These are phyloP conservation scores for Castanopsis chinensis DNA, from an alignment of 306 rosid genomes.

Conservation along the genomic window DNA sequence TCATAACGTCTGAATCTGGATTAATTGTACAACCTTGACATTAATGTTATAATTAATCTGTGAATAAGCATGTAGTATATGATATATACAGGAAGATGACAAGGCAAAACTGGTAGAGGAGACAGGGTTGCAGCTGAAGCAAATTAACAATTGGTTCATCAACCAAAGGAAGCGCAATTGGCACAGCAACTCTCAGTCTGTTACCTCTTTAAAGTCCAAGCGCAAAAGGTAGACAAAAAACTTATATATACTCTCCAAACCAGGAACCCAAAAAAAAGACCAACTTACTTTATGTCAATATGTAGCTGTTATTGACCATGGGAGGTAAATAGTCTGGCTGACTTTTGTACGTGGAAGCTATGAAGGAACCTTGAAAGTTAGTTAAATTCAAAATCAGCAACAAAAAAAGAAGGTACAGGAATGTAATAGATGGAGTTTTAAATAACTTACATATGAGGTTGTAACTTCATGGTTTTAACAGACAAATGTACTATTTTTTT, in stretches of 20 bases:
- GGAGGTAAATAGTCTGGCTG: not conserved
- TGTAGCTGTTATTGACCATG: conserved; percentile 3
- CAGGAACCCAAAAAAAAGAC: conserved; percentile 7
- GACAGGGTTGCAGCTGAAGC: conserved; percentile 98
- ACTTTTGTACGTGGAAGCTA: conserved; percentile 1
- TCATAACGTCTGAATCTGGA: not conserved
- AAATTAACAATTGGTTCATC: conserved; percentile 97
- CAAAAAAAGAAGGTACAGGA: not conserved
- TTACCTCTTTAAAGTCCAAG: conserved; percentile 90
- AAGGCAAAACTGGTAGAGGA: conserved; percentile 98
- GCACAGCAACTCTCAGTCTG: conserved; percentile 96
- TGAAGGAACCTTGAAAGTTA: not conserved
- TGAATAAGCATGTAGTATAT: not conserved
- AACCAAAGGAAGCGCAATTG: conserved; percentile 98
- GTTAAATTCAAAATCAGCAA: not conserved
- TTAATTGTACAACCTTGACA: not conserved
- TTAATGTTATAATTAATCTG: not conserved
- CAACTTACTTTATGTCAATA: conserved; percentile 34
- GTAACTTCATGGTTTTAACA: conserved; percentile 1
- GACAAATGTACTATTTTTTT: not conserved
- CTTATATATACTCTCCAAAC: not conserved
- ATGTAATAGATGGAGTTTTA: not conserved
- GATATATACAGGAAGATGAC: conserved; percentile 76
- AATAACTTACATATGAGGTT: not conserved
- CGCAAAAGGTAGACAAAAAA: conserved; percentile 70